These are phyloP conservation scores for Tulasnella sp. DNA, from an alignment of 768 basidiomycete species.

Conservation along the genomic window DNA sequence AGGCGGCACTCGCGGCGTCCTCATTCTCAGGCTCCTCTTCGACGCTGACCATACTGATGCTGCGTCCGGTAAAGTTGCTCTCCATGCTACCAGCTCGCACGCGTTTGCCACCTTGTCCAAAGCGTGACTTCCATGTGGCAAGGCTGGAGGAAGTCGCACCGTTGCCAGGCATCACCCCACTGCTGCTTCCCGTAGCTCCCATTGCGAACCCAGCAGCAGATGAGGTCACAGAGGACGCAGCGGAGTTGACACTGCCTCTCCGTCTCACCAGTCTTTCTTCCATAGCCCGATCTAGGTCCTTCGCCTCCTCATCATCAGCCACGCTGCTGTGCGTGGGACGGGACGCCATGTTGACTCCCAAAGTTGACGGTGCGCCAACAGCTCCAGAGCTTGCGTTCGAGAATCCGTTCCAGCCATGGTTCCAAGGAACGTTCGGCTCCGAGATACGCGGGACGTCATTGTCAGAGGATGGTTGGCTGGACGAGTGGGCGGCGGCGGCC, in stretches of 20 bases:
- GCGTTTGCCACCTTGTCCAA: constrained; percentile 1
- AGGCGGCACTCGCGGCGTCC: neutral
- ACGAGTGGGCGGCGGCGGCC: neutral
- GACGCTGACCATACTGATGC: constrained; percentile 8
- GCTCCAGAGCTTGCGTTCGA: neutral
- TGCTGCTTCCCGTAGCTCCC: neutral
- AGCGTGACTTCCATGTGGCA: constrained; percentile 10
- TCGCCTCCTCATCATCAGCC: constrained; percentile 31
- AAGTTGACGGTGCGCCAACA: too few species aligned
- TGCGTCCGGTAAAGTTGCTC: constrained; percentile 11
- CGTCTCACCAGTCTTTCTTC: constrained; percentile 68
- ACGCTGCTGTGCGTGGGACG: neutral
- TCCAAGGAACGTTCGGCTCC: constrained; percentile 1
- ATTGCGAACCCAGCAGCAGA: neutral
- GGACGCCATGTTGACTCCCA: too few species aligned
- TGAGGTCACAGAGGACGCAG: neutral
- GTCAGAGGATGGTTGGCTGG: neutral
- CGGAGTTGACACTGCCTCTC: constrained; percentile 27
- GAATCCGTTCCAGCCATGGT: constrained; percentile 6
- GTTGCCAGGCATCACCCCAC: neutral
- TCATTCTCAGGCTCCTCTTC: constrained; percentile 10
- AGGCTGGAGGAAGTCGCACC: neutral
- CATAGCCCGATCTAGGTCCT: constrained; percentile 75
- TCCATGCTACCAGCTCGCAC: constrained; percentile 14
- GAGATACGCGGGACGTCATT: neutral